Evolutionary conservation across 805 yeast species (phyloP).

Genomic region (Metschnikowia anglica): DNA sequence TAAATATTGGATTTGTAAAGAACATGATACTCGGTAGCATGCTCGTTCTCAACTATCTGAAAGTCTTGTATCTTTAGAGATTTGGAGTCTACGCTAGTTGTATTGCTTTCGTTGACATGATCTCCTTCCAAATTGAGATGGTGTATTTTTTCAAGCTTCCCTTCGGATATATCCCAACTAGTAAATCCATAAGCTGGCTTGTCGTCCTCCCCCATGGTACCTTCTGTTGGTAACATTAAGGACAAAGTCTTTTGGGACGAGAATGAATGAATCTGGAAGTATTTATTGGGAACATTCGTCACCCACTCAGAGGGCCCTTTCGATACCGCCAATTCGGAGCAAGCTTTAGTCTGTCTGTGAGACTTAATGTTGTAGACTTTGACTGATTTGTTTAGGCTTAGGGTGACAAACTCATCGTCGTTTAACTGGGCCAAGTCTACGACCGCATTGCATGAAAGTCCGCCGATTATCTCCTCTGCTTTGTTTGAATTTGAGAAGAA

Average conservation of each 20-base stretch:
- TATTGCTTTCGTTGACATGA: background rate
- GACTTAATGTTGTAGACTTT: constrained; percentile 58
- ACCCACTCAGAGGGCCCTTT: constrained; percentile 24
- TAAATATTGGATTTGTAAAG: constrained; percentile 65
- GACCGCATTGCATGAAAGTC: constrained; percentile 41
- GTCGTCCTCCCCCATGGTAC: constrained; percentile 1
- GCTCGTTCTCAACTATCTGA: constrained; percentile 5
- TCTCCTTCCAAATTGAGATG: constrained; percentile 5
- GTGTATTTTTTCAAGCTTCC: background rate
- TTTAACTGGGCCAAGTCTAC: constrained; percentile 41
- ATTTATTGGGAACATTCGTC: constrained; percentile 31
- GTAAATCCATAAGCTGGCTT: constrained; percentile 23
- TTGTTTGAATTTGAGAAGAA: constrained; percentile 18
- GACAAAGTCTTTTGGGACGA: constrained; percentile 4
- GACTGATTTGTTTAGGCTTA: constrained; percentile 53
- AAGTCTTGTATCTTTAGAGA: constrained; percentile 18
- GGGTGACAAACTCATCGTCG: constrained; percentile 44
- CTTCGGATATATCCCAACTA: constrained; percentile 23
- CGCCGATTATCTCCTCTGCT: constrained; percentile 30
- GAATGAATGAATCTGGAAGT: constrained; percentile 23
- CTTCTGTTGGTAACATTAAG: constrained; percentile 13
- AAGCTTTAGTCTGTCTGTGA: constrained; percentile 25
- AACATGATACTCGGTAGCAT: constrained; percentile 27
- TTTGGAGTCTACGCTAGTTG: constrained; percentile 2
- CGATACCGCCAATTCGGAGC: constrained; percentile 24